These are phyloP conservation scores for Colletotrichum cordylinicola DNA, from an alignment of 2,329 filamentous ascomycete genomes.

Conservation along the genomic window DNA sequence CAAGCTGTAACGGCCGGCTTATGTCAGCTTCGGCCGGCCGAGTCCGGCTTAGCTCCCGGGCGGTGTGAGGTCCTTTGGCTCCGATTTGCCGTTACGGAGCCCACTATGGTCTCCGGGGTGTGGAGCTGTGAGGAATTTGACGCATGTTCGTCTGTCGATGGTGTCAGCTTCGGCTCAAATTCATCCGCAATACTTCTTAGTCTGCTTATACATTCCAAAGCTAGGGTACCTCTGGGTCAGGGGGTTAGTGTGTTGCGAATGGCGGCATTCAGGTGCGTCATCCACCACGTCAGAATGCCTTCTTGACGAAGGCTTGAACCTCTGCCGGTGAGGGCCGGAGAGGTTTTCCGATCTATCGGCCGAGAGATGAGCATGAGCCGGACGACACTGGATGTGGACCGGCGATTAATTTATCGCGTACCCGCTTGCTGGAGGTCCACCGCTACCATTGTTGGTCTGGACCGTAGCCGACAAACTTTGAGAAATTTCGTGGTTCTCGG, in stretches of 20 bases:
- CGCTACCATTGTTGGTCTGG: background rate
- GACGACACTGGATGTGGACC: background rate
- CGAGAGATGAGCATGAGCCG: background rate
- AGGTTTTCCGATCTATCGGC: background rate
- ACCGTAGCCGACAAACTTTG: background rate
- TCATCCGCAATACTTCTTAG: background rate
- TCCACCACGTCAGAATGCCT: background rate
- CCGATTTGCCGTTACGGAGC: background rate
- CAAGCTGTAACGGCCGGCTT: background rate
- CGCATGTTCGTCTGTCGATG: background rate
- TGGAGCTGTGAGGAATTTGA: background rate
- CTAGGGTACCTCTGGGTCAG: accelerated
- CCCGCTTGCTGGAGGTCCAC: background rate
- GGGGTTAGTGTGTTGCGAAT: background rate
- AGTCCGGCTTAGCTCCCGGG: background rate
- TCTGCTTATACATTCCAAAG: background rate
- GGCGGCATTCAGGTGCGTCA: background rate
- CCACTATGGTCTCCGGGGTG: background rate
- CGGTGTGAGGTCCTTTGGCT: accelerated
- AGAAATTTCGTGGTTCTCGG: background rate
- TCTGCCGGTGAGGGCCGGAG: background rate
- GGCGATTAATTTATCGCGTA: background rate
- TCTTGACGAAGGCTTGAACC: background rate
- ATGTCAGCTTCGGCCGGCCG: background rate
- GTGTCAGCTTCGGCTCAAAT: background rate